A percentile compares a stretch with the other conserved stretches of the same genome.
phyloP scores from a whole-genome alignment of 2,329 filamentous ascomycete genomes.

The Pseudocercospora cruenta region DNA sequence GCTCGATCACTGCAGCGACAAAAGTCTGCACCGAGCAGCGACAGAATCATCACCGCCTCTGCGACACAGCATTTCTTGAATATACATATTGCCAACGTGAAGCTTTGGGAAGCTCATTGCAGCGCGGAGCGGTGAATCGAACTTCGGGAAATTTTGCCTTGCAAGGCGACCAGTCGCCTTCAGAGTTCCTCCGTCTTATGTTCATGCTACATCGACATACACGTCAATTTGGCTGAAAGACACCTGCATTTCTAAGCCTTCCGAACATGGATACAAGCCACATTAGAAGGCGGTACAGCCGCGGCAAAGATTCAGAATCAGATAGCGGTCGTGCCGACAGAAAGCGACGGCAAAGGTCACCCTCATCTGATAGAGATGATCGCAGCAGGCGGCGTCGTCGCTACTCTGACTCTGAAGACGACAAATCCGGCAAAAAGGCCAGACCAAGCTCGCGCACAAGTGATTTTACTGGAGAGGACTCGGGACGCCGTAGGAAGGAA shows the following conservation, averaged over 20 bases:
- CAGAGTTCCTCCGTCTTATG: slow-evolving; percentile 2
- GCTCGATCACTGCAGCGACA: neutral
- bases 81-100: neutral
- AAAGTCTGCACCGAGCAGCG: neutral
- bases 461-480: slow-evolving; percentile 8
- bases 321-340: neutral
- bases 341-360: slow-evolving; percentile 18
- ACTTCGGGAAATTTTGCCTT: neutral
- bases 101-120: neutral
- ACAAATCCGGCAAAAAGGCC: neutral
- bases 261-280: slow-evolving; percentile 1
- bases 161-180: slow-evolving; percentile 1
- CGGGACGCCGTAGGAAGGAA: slow-evolving; percentile 11
- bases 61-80: neutral
- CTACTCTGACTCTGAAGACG: slow-evolving; percentile 2
- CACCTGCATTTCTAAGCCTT: neutral
- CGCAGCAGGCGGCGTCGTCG: slow-evolving; percentile 12
- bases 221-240: neutral
- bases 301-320: slow-evolving; percentile 2
- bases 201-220: slow-evolving; percentile 2
- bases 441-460: neutral
- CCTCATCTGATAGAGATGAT: slow-evolving; percentile 10
- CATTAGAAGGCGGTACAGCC: slow-evolving; percentile 4
- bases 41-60: neutral
- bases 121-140: neutral